Percentiles rank a stretch among this genome's conserved stretches.
phyloP scores from a whole-genome alignment of 164 flowering plant species.

The Annona squamosa region DNA sequence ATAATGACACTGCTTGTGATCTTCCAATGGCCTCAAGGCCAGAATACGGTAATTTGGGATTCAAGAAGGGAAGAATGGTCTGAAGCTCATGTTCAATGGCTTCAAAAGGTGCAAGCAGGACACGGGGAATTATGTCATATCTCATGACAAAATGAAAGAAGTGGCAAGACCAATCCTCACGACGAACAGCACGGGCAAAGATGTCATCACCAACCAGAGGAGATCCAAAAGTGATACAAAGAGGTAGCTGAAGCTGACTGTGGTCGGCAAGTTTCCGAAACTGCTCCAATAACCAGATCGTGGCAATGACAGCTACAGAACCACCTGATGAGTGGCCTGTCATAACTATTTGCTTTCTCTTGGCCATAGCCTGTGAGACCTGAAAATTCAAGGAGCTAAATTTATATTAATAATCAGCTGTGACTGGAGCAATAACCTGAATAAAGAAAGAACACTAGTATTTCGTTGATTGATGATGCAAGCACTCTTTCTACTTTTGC shows the following conservation, averaged over 20 bases:
- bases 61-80: constrained; percentile 26
- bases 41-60: constrained; percentile 22
- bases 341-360: constrained; percentile 47
- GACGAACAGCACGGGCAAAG: constrained; percentile 50
- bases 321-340: constrained; percentile 84
- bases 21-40: constrained; percentile 5
- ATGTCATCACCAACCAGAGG: constrained; percentile 56
- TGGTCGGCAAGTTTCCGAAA: constrained; percentile 8
- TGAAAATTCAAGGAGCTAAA: constrained; percentile 18
- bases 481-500: not conserved
- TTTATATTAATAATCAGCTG: too few relatives aligned
- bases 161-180: constrained; percentile 60
- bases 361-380: constrained; percentile 42
- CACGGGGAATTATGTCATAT: constrained; percentile 63
- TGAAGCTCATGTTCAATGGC: constrained; percentile 28
- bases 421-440: not conserved
- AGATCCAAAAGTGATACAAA: constrained; percentile 74
- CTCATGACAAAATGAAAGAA: constrained; percentile 53
- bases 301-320: constrained; percentile 53
- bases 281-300: constrained; percentile 58
- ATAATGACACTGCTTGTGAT: constrained; percentile 24
- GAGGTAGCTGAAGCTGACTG: constrained; percentile 14
- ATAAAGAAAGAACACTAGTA: not conserved
- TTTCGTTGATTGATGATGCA: not conserved
- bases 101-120: constrained; percentile 47